Conservation (phyloP, 1,284 basidiomycete genomes). For the Waitea zeae region DNA sequence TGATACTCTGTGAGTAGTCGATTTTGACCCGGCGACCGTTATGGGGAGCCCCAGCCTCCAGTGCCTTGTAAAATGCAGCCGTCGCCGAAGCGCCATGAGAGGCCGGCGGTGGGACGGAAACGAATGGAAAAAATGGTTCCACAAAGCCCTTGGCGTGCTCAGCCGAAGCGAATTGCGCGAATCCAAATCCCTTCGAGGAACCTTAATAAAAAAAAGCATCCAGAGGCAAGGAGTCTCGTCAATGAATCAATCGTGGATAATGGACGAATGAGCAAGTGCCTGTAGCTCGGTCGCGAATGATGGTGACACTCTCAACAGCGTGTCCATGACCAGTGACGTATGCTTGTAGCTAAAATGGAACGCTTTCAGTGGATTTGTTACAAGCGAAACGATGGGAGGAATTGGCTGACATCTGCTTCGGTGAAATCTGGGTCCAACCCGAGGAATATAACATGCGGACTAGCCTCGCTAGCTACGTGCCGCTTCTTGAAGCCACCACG, state of each 20-base stretch:
- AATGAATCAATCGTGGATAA: conserved; percentile 41
- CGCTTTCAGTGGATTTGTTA: conserved; percentile 16
- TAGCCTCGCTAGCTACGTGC: conserved; percentile 61
- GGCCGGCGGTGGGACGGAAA: conserved; percentile 72
- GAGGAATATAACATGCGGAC: conserved; percentile 81
- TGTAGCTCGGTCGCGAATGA: conserved; percentile 85
- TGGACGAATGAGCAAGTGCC: conserved; percentile 78
- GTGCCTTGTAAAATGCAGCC: conserved; percentile 46
- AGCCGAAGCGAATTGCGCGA: conserved; percentile 74
- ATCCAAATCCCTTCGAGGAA: conserved; percentile 83
- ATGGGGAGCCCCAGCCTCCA: conserved; percentile 45
- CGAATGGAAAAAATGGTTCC: conserved; percentile 69
- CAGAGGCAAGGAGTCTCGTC: conserved; percentile 33
- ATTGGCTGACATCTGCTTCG: conserved; percentile 68
- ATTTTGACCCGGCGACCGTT: conserved; percentile 75
- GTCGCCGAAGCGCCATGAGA: conserved; percentile 61
- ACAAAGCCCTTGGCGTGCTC: conserved; percentile 80
- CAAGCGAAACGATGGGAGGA: conserved; percentile 17
- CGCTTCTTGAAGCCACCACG: conserved; percentile 46
- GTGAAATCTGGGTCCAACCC: conserved; percentile 80
- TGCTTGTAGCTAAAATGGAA: conserved; percentile 44
- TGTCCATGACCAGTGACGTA: conserved; percentile 60
- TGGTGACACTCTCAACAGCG: conserved; percentile 71
- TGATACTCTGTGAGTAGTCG: conserved; percentile 72
- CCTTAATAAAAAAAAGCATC: too few relatives aligned